Evolutionary conservation across 306 rosid species (phyloP), one percentile per base, ranked within the genome.

Genomic region (Cucurbita ficifolia): DNA sequence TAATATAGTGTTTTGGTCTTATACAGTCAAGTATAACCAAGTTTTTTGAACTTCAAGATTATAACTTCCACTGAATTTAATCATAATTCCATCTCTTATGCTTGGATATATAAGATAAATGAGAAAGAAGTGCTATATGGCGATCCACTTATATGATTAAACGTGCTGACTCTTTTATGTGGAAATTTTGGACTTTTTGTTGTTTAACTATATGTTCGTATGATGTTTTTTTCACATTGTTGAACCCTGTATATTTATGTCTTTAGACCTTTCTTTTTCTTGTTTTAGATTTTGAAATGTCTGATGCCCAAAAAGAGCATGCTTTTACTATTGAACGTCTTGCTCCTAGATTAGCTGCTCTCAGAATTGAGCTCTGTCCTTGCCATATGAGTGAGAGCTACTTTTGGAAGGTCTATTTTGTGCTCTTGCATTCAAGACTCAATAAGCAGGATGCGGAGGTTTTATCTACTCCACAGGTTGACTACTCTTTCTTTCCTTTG

Each of bases 371-470:
- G 80, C 88, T 94, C 11, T 94, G 96, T 70, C 97, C 99, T 70
- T 91, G 91, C 81, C 97, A 87, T 85, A 91, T 94, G 99, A 94
- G 91, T 48, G 85, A 89, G 77, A 82, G 90, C 77, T 94, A 88
- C 88, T 94, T 94, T 83, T 94, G 98, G 98, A 89, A 90, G 82
- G 98, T 94, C 39, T 94, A 94, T 77, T 94, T 94, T 40, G 98
- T 94, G 60, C 97, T 94, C 79, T 79, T 94, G 83, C 96, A 90
- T 82, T 89, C 99, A 9, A 84, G 99, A 80, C 92, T 94, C 21
- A 84, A 85, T 68, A 94, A 94, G 68, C 89, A 80, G 53, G 99
- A 94, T 55, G 88, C 99, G 1, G 97, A 77, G 77, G 36, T 83
- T 81, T 86, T 94, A 81, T 91, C 95, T 39, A 79, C 99, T 60